Conservation (phyloP, 441 rosid species). For the Macaranga tanarius region DNA sequence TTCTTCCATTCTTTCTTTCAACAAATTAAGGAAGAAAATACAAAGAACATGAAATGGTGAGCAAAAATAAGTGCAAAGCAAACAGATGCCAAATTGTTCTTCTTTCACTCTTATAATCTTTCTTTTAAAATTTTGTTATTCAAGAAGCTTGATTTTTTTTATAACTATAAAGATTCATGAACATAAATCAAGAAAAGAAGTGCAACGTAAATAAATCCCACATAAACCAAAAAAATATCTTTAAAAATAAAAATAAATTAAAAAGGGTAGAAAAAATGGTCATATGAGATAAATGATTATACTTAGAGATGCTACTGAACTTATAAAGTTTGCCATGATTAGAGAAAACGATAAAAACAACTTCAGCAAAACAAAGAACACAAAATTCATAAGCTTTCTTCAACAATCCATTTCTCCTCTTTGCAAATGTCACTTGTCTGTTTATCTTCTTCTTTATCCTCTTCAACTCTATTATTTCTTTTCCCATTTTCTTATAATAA, state of each 20-base stretch:
- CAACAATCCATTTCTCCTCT: slow-evolving; percentile 83
- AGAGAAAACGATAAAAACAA: slow-evolving; percentile 86
- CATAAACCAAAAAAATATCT: background rate
- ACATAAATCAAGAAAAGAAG: slow-evolving; percentile 13
- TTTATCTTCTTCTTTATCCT: slow-evolving; percentile 98
- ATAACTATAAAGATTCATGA: background rate
- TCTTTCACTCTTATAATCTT: too few species aligned
- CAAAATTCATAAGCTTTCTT: slow-evolving; percentile 90
- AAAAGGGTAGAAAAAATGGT: too few species aligned
- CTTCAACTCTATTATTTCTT: slow-evolving; percentile 89
- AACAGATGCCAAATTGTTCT: too few species aligned
- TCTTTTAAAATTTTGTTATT: too few species aligned
- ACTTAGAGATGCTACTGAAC: slow-evolving; percentile 76
- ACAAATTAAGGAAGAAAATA: too few species aligned
- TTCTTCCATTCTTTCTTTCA: too few species aligned
- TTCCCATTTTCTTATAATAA: slow-evolving; percentile 56
- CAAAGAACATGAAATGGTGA: background rate
- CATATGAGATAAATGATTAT: slow-evolving; percentile 17
- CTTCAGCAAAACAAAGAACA: slow-evolving; percentile 84
- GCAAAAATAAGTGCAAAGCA: background rate
- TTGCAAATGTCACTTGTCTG: slow-evolving; percentile 85
- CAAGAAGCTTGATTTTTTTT: background rate
- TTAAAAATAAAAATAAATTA: background rate
- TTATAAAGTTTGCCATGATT: slow-evolving; percentile 89
- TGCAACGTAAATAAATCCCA: slow-evolving; percentile 20